Evolutionary conservation across 176 grass and related monocot genomes (phyloP).

Genomic region (Zoysia pacifica): DNA sequence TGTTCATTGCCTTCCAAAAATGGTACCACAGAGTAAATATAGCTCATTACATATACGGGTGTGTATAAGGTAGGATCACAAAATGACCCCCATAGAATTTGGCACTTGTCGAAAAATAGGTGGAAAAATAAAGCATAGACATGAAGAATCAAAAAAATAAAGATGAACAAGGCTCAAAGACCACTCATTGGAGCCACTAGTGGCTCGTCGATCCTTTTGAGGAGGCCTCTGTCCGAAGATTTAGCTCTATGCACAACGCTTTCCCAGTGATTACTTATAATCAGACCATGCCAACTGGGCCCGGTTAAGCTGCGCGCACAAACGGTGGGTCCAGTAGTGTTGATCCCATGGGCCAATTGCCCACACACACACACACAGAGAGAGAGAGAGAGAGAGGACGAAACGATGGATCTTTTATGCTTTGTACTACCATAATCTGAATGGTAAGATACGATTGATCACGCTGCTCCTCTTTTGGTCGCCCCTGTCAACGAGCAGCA

Average conservation of each 20-base stretch:
- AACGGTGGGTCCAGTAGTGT: not conserved
- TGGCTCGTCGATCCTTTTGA: slow-evolving; percentile 47
- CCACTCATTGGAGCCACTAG: slow-evolving; percentile 19
- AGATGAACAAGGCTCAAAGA: slow-evolving; percentile 10
- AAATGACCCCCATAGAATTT: slow-evolving; percentile 12
- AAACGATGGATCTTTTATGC: slow-evolving; percentile 26
- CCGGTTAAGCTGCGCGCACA: not conserved
- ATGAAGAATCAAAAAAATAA: not conserved
- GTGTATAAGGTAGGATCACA: slow-evolving; percentile 19
- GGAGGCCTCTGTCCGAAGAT: slow-evolving; percentile 15
- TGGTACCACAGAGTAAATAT: slow-evolving; percentile 35
- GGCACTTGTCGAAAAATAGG: not conserved
- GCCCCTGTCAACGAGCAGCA: not conserved
- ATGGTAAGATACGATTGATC: slow-evolving; percentile 33
- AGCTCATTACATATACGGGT: not conserved
- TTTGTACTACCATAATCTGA: slow-evolving; percentile 26
- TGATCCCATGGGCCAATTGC: slow-evolving; percentile 19
- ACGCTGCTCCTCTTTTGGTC: slow-evolving; percentile 19
- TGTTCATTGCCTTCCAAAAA: slow-evolving; percentile 1
- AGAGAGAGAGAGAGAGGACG: slow-evolving; percentile 28
- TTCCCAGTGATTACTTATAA: not conserved
- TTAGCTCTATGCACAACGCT: slow-evolving; percentile 7
- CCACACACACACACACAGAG: no score
- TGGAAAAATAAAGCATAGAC: not conserved
- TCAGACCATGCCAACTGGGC: not conserved